Evolutionary conservation across 345 rosid genomes (phyloP).

Genomic region (Ailanthus altissimus): DNA sequence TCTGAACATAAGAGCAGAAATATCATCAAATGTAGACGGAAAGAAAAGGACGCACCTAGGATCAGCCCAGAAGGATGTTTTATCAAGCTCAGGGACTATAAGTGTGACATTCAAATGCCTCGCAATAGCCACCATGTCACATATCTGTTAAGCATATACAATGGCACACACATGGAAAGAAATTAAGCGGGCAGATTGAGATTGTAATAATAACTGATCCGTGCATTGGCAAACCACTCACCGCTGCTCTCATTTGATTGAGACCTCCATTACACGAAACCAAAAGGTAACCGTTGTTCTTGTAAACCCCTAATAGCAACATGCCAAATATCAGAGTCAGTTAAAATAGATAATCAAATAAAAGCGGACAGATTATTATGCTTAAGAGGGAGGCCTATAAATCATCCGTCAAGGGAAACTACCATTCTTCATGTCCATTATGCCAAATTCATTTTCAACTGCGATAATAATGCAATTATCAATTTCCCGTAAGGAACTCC

Average conservation of each 20-base stretch:
- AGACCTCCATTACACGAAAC: constrained; percentile 96
- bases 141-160: constrained; percentile 48
- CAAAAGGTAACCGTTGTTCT: constrained; percentile 93
- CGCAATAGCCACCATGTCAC: constrained; percentile 91
- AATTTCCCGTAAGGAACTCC: neutral
- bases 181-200: neutral
- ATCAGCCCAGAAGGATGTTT: constrained; percentile 89
- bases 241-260: constrained; percentile 94
- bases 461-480: neutral
- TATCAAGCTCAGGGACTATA: constrained; percentile 85
- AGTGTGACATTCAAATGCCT: constrained; percentile 83
- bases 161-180: neutral
- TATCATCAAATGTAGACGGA: neutral
- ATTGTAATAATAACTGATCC: neutral
- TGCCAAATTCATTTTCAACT: neutral
- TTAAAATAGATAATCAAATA: neutral
- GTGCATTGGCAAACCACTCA: constrained; percentile 33
- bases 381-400: neutral
- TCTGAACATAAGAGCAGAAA: neutral
- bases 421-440: neutral
- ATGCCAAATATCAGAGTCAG: constrained; percentile 1
- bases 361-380: neutral
- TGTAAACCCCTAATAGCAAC: constrained; percentile 68
- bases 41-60: constrained; percentile 53
- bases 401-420: neutral